Base-by-base conservation (phyloP, 805 yeast species). In the Metschnikowia santaceciliae region DNA sequence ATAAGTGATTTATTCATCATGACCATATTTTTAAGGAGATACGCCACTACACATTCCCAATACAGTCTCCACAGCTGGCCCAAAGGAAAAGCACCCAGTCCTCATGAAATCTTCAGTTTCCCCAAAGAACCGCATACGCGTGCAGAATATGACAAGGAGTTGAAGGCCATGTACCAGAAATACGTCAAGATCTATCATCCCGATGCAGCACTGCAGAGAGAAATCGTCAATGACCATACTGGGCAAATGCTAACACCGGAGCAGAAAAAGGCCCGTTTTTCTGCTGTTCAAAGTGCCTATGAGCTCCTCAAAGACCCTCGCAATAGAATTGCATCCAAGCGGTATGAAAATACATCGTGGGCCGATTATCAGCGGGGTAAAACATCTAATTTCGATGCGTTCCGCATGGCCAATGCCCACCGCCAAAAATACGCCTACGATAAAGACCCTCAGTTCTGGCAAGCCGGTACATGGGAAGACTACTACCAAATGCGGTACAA, bases 171-270 rank as follows among this genome's bases (percentile, higher is more conserved):
- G 23, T 72, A 74, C 56, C 57, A 62, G 46, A 66, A 66, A 46
- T 69, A 60, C 43, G 90, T 90, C 10, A 88, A 86, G 64, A 62
- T 83, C 8, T 90, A 90, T 59, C 97, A 90, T 63, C 97, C 97
- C 0, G 97, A 90, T 62, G 63, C 77, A 2, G 59, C 73, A 2
- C 53, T 59, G 15, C 63, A 66, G 33, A 50, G 61, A 10, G 62
- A 54, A 0, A 56, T 66, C 0, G 33, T 63, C 7, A 64, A 68
- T 36, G 65, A 63, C 37, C 52, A 60, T 17, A 44, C 34, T 8
- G 74, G 77, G 4, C 42, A 57, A 13, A 52, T 54, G 4, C 63
- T 79, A 23, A 64, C 68, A 2, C 57, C 48, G 5, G 68, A 64
- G 13, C 63, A 57, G 49, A 77, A 75, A 52, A 55, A 71, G 20